A percentile compares a stretch with the other conserved stretches of the same genome.
Evolutionary conservation across 2,329 filamentous ascomycete species (phyloP).

Genomic region (Chrysoporthe puriensis): DNA sequence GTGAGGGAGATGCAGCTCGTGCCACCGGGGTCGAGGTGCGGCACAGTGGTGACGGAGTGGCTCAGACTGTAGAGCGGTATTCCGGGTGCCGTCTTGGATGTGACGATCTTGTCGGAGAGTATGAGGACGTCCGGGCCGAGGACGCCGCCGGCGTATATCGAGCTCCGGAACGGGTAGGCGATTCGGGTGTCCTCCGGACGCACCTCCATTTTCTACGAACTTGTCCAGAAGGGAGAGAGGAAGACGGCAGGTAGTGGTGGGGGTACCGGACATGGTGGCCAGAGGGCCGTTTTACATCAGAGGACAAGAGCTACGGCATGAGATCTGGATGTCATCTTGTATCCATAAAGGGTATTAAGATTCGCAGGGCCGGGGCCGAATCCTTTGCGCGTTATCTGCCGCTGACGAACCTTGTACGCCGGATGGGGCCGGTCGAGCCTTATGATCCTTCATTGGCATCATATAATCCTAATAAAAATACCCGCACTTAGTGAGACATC

Average conservation of each 20-base stretch:
- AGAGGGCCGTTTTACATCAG: no score
- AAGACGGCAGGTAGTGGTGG: not conserved
- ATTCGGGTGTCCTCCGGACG: not conserved
- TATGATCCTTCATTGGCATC: not conserved
- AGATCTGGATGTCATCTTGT: not conserved
- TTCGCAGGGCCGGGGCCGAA: not conserved
- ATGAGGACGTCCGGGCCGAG: not conserved
- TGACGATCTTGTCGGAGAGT: not conserved
- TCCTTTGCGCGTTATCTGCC: not conserved
- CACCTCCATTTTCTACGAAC: not conserved
- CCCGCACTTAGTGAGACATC: no score
- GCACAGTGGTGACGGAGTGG: not conserved
- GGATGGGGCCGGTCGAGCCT: conserved; percentile 2
- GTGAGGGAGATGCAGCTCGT: not conserved
- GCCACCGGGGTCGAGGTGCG: not conserved
- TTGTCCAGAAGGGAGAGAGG: not conserved
- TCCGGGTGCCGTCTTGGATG: not conserved
- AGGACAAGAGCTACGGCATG: no score
- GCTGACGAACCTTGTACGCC: not conserved
- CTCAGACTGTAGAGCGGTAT: conserved; percentile 1
- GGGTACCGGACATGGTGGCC: not conserved
- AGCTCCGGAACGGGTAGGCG: not conserved
- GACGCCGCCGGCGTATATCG: not conserved
- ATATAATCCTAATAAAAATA: not conserved
- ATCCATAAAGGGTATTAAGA: not conserved